Percentiles rank a stretch among this genome's conserved stretches.
phyloP scores from a whole-genome alignment of 2,329 filamentous ascomycete species.

The Sporothrix brasiliensis region DNA sequence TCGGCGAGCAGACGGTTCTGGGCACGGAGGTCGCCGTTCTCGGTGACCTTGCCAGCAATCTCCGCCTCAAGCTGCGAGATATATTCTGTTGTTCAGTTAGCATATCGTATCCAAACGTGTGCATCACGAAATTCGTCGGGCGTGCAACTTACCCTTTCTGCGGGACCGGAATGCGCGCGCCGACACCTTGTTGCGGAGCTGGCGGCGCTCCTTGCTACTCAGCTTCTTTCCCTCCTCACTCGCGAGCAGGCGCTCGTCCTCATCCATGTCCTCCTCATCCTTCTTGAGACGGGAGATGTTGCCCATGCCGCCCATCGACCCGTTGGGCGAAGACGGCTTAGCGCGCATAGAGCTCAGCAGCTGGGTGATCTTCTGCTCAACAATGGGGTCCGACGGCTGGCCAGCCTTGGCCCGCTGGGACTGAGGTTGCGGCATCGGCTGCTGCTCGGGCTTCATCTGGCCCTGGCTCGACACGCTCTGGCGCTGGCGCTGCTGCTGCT shows the following conservation, averaged over 20 bases:
- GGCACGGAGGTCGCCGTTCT: conserved; percentile 76
- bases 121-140: not conserved
- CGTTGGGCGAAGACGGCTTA: conserved; percentile 61
- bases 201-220: conserved; percentile 94
- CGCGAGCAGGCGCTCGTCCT: conserved; percentile 90
- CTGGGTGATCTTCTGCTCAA: conserved; percentile 92
- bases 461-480: conserved; percentile 45
- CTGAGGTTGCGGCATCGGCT: conserved; percentile 48
- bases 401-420: conserved; percentile 54
- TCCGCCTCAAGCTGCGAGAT: conserved; percentile 92
- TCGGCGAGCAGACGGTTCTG: conserved; percentile 82
- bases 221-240: conserved; percentile 99
- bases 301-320: conserved; percentile 58
- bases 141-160: conserved; percentile 79
- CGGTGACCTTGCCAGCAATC: conserved; percentile 78
- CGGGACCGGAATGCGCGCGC: conserved; percentile 96
- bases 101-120: not conserved
- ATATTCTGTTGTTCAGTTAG: conserved; percentile 77
- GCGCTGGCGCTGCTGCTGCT: conserved; percentile 55
- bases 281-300: conserved; percentile 75
- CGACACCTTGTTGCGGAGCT: conserved; percentile 98
- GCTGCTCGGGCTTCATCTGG: conserved; percentile 49
- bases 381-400: conserved; percentile 66
- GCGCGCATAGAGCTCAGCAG: conserved; percentile 90
- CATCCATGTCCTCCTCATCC: conserved; percentile 98